phyloP scores from a whole-genome alignment of 306 rosid genomes.

The Prosopis cineraria region DNA sequence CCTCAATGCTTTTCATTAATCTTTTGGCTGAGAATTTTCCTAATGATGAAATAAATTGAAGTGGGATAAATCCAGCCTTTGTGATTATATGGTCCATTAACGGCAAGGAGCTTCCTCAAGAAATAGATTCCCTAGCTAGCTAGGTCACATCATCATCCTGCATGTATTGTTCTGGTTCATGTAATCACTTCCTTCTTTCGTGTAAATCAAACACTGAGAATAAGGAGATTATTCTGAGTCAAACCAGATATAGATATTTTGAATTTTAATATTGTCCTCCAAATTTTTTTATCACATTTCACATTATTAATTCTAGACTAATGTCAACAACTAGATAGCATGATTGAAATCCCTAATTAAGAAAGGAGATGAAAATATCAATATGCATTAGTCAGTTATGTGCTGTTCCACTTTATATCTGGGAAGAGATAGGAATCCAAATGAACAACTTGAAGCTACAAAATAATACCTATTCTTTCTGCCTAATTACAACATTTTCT shows the following conservation, averaged over 20 bases:
- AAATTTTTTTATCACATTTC: neutral
- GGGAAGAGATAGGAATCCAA: no score
- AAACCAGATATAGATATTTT: neutral
- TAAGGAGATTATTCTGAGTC: neutral
- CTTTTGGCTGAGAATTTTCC: slow-evolving; percentile 12
- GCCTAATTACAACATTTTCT: no score
- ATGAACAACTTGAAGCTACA: no score
- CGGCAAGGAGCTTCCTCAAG: slow-evolving; percentile 30
- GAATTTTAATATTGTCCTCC: neutral
- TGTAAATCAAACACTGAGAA: neutral
- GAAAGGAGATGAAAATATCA: neutral
- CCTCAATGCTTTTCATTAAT: neutral
- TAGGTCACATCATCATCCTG: slow-evolving; percentile 26
- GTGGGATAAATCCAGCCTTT: slow-evolving; percentile 33
- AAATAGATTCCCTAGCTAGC: slow-evolving; percentile 32
- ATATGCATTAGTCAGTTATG: no score
- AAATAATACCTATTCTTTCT: no score
- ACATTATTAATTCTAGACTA: neutral
- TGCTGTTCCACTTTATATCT: no score
- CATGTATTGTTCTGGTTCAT: slow-evolving; percentile 1
- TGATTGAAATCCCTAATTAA: neutral
- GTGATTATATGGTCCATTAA: slow-evolving; percentile 34
- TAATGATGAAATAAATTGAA: slow-evolving; percentile 18
- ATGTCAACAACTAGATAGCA: neutral
- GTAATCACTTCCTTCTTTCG: neutral